Evolutionary conservation across 2,329 filamentous ascomycete genomes (phyloP).

Genomic region (Penicillium freii): DNA sequence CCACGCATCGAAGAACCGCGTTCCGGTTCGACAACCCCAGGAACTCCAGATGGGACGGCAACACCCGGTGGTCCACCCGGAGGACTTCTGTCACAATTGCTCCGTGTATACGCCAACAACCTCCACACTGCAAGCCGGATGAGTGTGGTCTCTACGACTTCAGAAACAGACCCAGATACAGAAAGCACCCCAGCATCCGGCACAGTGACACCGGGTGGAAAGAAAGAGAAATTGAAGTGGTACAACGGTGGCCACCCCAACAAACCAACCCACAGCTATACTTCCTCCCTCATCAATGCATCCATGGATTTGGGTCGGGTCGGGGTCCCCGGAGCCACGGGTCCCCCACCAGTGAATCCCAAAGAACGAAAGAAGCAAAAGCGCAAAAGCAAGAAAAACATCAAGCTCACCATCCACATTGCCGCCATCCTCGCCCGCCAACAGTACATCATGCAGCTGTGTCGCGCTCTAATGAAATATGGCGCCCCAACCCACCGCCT

Average conservation of each 20-base stretch:
- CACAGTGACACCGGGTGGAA: constrained; percentile 14
- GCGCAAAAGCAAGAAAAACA: constrained; percentile 43
- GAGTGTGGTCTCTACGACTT: constrained; percentile 18
- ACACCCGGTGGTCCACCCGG: constrained; percentile 19
- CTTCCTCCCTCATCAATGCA: constrained; percentile 28
- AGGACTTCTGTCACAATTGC: constrained; percentile 66
- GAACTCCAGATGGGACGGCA: constrained; percentile 16
- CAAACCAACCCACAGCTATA: constrained; percentile 22
- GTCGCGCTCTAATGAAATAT: constrained; percentile 31
- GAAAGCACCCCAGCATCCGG: constrained; percentile 18
- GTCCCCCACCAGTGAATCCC: constrained; percentile 16
- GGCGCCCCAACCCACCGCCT: constrained; percentile 32
- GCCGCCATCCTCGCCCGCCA: constrained; percentile 63
- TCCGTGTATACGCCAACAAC: constrained; percentile 64
- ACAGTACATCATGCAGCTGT: constrained; percentile 32
- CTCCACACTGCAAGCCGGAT: constrained; percentile 30
- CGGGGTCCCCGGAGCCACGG: constrained; percentile 23
- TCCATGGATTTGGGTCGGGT: constrained; percentile 28
- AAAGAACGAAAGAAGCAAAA: constrained; percentile 29
- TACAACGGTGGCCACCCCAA: constrained; percentile 22
- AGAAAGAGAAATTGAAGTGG: constrained; percentile 34
- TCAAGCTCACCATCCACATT: constrained; percentile 58
- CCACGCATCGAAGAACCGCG: constrained; percentile 8
- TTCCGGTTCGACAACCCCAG: constrained; percentile 19
- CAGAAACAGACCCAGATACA: constrained; percentile 17